Percentiles rank a stretch among this genome's conserved stretches.
phyloP scores from a whole-genome alignment of 164 flowering plant species.

The Stephania cephalantha region DNA sequence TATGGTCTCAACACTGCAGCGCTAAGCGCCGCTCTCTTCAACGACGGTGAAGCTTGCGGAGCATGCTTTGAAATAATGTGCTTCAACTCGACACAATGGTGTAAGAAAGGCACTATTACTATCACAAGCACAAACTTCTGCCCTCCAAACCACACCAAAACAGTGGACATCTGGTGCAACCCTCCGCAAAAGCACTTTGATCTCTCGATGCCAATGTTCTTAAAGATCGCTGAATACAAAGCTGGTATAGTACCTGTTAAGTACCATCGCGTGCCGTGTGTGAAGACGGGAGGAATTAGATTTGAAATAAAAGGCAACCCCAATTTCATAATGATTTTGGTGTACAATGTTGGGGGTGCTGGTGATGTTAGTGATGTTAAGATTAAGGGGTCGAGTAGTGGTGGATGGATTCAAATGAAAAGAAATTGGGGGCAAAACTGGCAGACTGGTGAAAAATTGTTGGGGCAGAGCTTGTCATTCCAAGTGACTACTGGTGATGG shows the following conservation, averaged over 20 bases:
- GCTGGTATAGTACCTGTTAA: constrained; percentile 62
- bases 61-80: constrained; percentile 13
- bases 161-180: constrained; percentile 60
- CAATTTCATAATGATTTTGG: constrained; percentile 1
- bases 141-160: constrained; percentile 46
- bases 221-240: constrained; percentile 46
- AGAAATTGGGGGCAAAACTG: constrained; percentile 13
- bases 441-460: not conserved
- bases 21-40: constrained; percentile 16
- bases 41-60: constrained; percentile 12
- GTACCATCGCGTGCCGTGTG: constrained; percentile 34
- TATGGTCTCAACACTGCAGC: constrained; percentile 37
- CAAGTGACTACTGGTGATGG: constrained; percentile 13
- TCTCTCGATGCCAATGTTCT: constrained; percentile 64
- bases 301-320: constrained; percentile 10
- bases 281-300: not conserved
- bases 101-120: not conserved
- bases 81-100: constrained; percentile 4
- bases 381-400: constrained; percentile 1
- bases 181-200: constrained; percentile 67
- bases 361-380: constrained; percentile 6
- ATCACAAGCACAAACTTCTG: constrained; percentile 46
- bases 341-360: constrained; percentile 10
- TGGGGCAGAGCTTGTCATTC: constrained; percentile 6
- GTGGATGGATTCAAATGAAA: constrained; percentile 1